Percentiles rank a stretch among this genome's conserved stretches.
These are phyloP conservation scores for Wickerhamomyces bisporus DNA, from an alignment of 805 yeast species.

Conservation along the genomic window DNA sequence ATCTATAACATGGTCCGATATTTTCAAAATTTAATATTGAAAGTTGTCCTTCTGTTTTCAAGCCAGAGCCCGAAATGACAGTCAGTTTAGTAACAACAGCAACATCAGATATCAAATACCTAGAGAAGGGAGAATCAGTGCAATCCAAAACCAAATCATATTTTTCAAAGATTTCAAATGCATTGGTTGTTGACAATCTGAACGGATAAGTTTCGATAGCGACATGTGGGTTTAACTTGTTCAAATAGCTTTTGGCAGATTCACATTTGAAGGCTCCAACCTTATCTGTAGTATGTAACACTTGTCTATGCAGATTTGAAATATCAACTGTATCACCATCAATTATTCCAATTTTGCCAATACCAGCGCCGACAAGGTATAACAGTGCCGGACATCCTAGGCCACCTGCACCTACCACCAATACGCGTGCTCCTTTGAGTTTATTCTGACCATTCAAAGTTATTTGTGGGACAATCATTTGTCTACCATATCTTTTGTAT, in stretches of 20 bases:
- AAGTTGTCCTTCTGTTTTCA: conserved; percentile 88
- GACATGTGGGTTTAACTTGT: conserved; percentile 64
- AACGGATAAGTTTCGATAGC: conserved; percentile 45
- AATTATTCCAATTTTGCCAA: conserved; percentile 79
- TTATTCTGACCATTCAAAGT: conserved; percentile 46
- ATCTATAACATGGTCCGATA: conserved; percentile 88
- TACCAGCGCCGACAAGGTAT: conserved; percentile 83
- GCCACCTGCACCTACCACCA: conserved; percentile 96
- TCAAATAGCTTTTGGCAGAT: conserved; percentile 59
- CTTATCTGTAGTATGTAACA: conserved; percentile 61
- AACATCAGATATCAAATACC: conserved; percentile 84
- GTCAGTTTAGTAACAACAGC: conserved; percentile 66
- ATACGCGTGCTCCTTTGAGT: conserved; percentile 51
- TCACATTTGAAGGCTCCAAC: conserved; percentile 74
- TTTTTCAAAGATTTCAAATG: conserved; percentile 51
- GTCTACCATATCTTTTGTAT: conserved; percentile 84
- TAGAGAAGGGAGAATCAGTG: conserved; percentile 85
- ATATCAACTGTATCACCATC: conserved; percentile 82
- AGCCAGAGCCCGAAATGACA: conserved; percentile 86
- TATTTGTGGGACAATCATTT: conserved; percentile 85
- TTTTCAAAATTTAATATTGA: conserved; percentile 62
- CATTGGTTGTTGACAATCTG: conserved; percentile 50
- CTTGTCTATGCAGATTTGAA: conserved; percentile 87
- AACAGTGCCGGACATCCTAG: conserved; percentile 88
- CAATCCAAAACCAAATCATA: conserved; percentile 87